Evolutionary conservation across 371 early-diverging fungal genomes (phyloP), one percentile per base, ranked within the genome.

Genomic region (Mucor mucedo): DNA sequence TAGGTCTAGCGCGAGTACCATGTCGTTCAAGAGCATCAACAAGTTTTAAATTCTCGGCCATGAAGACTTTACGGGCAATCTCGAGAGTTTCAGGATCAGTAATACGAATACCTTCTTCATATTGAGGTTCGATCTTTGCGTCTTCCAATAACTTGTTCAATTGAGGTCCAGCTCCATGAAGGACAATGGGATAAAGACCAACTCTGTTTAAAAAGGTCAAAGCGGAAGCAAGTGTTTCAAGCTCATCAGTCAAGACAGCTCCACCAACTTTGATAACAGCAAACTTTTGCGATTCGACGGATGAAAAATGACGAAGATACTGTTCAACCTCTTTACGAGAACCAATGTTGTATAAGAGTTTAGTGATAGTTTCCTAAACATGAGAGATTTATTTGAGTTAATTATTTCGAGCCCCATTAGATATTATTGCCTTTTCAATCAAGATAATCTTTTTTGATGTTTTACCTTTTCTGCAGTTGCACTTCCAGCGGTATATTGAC

Each of bases 251-350:
- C 64, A 98, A 81, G 13, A 98, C 96, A 6, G 97, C 98, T 11
- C 98, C 98, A 57, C 98, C 98, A 21, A 98, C 98, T 75, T 98
- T 98, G 82, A 98, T 97, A 56, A 98, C 96, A 14, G 98, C 98
- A 82, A 98, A 98, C 83, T 96, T 95, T 84, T 96, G 96, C n/a
- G 94, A 94, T 71, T 96, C 97, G 42, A 97, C 97, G 0, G 93
- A 91, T 0, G 95, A 91, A 72, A 97, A 98, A 68, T 96, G 96
- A 49, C 92, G 89, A 62, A 98, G 87, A 69, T 98, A 98, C 79
- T 95, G 96, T 67, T 98, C 97, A 29, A 97, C 98, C 72, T 98
- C 98, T 79, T 95, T 94, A 68, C 94, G 93, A 40, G 96, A 96
- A 42, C 97, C 98, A 77, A 98, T 97, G 79, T 97, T 98, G 84